Evolutionary conservation across 2,329 filamentous ascomycete species (phyloP).

Genomic region (Penicillium sp.): DNA sequence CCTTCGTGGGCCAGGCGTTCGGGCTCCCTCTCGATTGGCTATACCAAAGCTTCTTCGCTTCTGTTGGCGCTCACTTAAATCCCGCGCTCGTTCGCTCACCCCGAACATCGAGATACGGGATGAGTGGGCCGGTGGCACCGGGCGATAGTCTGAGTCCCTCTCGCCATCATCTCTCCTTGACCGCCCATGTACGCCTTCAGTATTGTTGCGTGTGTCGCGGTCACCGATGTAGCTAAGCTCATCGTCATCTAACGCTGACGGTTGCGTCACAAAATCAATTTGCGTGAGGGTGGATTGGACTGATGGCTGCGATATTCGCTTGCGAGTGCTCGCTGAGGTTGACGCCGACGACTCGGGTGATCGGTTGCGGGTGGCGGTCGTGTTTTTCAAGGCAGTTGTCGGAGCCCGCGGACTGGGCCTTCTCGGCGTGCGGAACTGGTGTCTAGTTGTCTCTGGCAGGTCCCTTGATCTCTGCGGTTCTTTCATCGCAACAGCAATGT

Average conservation of each 20-base stretch:
- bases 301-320: conserved; percentile 16
- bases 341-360: conserved; percentile 16
- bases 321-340: conserved; percentile 20
- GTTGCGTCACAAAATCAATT: conserved; percentile 38
- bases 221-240: conserved; percentile 34
- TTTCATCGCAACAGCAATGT: conserved; percentile 29
- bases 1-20: conserved; percentile 12
- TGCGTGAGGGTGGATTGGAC: conserved; percentile 43
- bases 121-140: conserved; percentile 13
- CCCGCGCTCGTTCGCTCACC: conserved; percentile 4
- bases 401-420: conserved; percentile 13
- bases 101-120: conserved; percentile 12
- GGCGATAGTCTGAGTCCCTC: conserved; percentile 23
- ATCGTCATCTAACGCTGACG: conserved; percentile 23
- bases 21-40: conserved; percentile 4
- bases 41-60: conserved; percentile 17
- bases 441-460: conserved; percentile 16
- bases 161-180: conserved; percentile 27
- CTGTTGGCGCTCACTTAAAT: conserved; percentile 10
- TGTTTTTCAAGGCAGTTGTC: conserved; percentile 16
- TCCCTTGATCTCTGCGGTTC: conserved; percentile 14
- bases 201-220: conserved; percentile 1
- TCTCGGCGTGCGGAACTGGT: conserved; percentile 25
- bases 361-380: conserved; percentile 15
- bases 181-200: conserved; percentile 16